Conservation (phyloP, 495 filamentous ascomycete species). For the Penicillium ucsense region DNA sequence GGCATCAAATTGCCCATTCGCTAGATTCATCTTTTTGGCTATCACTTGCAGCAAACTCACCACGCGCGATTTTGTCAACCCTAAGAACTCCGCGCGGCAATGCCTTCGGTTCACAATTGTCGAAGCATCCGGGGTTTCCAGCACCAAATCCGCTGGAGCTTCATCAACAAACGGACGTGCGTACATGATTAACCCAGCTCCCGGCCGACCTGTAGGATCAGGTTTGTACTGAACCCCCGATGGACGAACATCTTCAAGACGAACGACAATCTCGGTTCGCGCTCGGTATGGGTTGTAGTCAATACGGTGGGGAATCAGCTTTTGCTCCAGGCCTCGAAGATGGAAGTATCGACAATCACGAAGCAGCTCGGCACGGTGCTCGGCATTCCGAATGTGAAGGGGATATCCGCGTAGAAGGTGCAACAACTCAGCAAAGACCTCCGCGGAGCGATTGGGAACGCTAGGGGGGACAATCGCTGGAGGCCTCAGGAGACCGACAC, state of each 20-base stretch:
- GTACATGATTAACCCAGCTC: slow-evolving; percentile 61
- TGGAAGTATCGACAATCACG: slow-evolving; percentile 89
- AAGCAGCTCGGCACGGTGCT: slow-evolving; percentile 70
- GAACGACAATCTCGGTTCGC: slow-evolving; percentile 67
- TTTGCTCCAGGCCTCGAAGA: slow-evolving; percentile 83
- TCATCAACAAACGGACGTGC: slow-evolving; percentile 77
- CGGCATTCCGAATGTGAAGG: slow-evolving; percentile 62
- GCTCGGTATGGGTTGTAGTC: slow-evolving; percentile 60
- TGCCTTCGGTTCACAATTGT: slow-evolving; percentile 49
- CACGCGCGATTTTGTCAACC: slow-evolving; percentile 56
- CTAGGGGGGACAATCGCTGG: slow-evolving; percentile 76
- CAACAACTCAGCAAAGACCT: slow-evolving; percentile 74
- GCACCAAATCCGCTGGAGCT: slow-evolving; percentile 57
- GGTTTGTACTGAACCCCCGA: slow-evolving; percentile 60
- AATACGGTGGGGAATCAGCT: slow-evolving; percentile 69
- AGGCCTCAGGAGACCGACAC: slow-evolving; percentile 74
- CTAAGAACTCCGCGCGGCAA: slow-evolving; percentile 61
- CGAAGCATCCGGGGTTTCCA: slow-evolving; percentile 66
- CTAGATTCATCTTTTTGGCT: slow-evolving; percentile 67
- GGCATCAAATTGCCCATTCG: slow-evolving; percentile 16
- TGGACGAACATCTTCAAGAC: slow-evolving; percentile 77
- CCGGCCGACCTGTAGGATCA: slow-evolving; percentile 24
- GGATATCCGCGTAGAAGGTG: slow-evolving; percentile 84
- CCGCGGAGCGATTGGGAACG: slow-evolving; percentile 69
- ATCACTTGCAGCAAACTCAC: slow-evolving; percentile 68